A percentile compares a stretch with the other conserved stretches of the same genome.
Conservation (phyloP, 2,329 filamentous ascomycete species). For the Chaetomiaceae sp. region DNA sequence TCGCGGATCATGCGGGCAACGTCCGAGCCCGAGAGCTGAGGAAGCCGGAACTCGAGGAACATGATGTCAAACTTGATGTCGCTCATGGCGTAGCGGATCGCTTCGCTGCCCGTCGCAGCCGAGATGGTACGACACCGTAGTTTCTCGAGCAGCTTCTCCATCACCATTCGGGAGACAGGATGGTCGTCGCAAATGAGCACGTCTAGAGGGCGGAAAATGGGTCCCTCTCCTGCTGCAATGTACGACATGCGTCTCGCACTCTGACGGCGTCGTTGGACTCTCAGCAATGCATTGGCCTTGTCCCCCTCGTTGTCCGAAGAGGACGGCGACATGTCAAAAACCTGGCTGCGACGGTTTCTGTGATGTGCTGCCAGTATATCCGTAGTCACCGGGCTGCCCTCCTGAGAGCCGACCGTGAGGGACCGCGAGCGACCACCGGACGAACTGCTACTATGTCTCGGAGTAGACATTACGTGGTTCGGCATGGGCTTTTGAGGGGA, state of each 20-base stretch:
- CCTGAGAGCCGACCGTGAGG: conserved; percentile 89
- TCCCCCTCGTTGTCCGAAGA: conserved; percentile 97
- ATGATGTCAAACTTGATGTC: conserved; percentile 99
- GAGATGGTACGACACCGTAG: conserved; percentile 90
- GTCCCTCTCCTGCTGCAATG: conserved; percentile 74
- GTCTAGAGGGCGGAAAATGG: conserved; percentile 84
- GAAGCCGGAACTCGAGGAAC: conserved; percentile 94
- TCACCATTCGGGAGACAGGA: conserved; percentile 94
- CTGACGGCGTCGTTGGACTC: conserved; percentile 90
- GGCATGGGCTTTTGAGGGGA: conserved; percentile 60
- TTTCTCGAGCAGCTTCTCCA: conserved; percentile 96
- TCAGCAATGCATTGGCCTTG: conserved; percentile 77
- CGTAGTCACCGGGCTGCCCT: conserved; percentile 70
- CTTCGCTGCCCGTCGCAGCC: conserved; percentile 84
- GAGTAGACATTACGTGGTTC: conserved; percentile 39
- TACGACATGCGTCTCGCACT: conserved; percentile 92
- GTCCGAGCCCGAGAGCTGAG: conserved; percentile 90
- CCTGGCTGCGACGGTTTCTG: conserved; percentile 86
- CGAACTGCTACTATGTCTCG: conserved; percentile 57
- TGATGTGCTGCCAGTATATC: conserved; percentile 68
- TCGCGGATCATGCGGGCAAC: conserved; percentile 97
- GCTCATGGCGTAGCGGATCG: conserved; percentile 87
- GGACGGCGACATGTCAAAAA: conserved; percentile 93
- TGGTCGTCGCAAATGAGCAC: conserved; percentile 97
- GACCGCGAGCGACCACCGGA: conserved; percentile 73